Base-by-base conservation (phyloP, 1,284 basidiomycete genomes). In the Hemileia vastatrix region DNA sequence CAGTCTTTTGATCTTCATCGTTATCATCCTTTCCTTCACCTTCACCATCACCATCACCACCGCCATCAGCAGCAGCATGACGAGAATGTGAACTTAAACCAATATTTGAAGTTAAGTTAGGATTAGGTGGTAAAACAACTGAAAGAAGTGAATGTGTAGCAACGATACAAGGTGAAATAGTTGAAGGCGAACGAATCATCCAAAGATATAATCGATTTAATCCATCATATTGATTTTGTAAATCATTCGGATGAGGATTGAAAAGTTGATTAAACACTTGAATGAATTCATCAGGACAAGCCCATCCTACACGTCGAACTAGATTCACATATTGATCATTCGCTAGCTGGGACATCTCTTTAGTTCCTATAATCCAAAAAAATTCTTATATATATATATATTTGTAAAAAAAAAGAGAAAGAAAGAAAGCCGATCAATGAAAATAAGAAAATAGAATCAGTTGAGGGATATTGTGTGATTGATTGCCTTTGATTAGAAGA, bases 191-290 rank as follows among this genome's bases (percentile, higher is more conserved):
- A 13, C 57, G 47, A 33, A 59, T 40, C 15, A 49, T 43, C 57
- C 57, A 59, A 36, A 49, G 48, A 27, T 59, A 40, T 32, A 59
- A 40, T 27, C 52, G 57, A 43, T 50, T 40, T 6, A 59, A 40
- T 4, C 44, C 57, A 2, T 45, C 19, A 9, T 40, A 27, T 44
- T 56, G 54, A 40, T 27, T 21, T 33, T 27, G 1, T 9, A 47
- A 47, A 11, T 47, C 44, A 23, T 47, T 21, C 18, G 51, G 23
- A 13, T 33, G n/a, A 27, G 32, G 13, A 24, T 47, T 74, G 71
- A 85, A 94, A 68, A 94, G 84, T 81, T 85, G 86, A 3, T 83
- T 80, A 75, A 86, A 92, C 5, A 95, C 78, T 71, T 89, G 83
- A 54, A 88, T 86, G 9, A 95, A 80, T 76, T 95, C 90, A 19